phyloP scores from a whole-genome alignment of 2,329 filamentous ascomycete genomes.

The Nemania sp. region DNA sequence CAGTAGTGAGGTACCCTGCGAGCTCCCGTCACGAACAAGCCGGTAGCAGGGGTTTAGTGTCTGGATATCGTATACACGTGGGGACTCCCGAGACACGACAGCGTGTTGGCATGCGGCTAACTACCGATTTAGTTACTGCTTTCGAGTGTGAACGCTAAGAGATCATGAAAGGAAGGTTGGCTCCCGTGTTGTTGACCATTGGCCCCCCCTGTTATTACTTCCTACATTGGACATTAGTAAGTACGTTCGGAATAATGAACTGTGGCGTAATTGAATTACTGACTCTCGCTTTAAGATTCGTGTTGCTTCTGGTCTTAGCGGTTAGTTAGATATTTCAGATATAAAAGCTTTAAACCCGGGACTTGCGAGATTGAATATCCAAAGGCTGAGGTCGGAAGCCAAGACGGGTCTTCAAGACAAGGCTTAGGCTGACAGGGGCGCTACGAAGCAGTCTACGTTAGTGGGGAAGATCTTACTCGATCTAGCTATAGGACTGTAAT shows the following conservation, averaged over 20 bases:
- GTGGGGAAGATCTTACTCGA: neutral
- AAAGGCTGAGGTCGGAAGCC: slow-evolving; percentile 22
- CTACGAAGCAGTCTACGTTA: neutral
- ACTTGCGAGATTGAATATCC: neutral
- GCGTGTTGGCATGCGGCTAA: slow-evolving; percentile 24
- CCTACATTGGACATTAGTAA: slow-evolving; percentile 6
- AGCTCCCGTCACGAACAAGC: slow-evolving; percentile 20
- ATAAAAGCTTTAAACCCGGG: neutral
- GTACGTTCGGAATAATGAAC: neutral
- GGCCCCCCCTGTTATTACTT: neutral
- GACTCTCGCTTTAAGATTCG: neutral
- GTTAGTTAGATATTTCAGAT: neutral
- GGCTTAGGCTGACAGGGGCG: slow-evolving; percentile 25
- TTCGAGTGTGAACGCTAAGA: neutral
- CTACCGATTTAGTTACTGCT: slow-evolving; percentile 12
- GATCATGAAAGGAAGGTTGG: neutral
- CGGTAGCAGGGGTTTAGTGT: slow-evolving; percentile 15
- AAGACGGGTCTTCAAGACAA: slow-evolving; percentile 28
- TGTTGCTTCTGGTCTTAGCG: neutral
- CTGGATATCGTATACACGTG: slow-evolving; percentile 38
- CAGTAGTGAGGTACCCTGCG: slow-evolving; percentile 25
- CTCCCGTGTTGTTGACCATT: neutral
- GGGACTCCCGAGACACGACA: slow-evolving; percentile 36
- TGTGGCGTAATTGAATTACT: neutral
- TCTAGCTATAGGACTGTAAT: neutral